Percentiles rank a stretch among this genome's conserved stretches.
Conservation (phyloP, 768 basidiomycete species). For the Amanita phalloides region DNA sequence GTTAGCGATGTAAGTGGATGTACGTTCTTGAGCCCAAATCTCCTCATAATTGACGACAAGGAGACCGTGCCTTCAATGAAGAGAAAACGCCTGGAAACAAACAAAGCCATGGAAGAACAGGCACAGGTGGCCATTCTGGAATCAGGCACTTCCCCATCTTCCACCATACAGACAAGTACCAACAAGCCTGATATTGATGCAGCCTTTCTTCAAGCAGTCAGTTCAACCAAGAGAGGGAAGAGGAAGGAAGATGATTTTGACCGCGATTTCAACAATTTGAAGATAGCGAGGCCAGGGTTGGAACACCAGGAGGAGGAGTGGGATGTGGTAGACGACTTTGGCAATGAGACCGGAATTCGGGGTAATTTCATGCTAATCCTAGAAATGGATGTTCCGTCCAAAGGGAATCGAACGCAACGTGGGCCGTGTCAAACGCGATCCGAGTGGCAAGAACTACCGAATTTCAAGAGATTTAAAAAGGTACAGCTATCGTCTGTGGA, state of each 20-base stretch:
- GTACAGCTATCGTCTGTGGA: constrained; percentile 17
- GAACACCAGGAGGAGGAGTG: constrained; percentile 38
- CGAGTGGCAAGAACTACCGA: constrained; percentile 40
- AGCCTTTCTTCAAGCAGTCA: constrained; percentile 62
- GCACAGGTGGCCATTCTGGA: background rate
- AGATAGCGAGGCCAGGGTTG: constrained; percentile 56
- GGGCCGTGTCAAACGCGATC: constrained; percentile 12
- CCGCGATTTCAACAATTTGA: constrained; percentile 69
- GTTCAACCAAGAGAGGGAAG: constrained; percentile 62
- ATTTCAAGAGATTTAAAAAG: constrained; percentile 77
- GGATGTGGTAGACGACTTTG: constrained; percentile 56
- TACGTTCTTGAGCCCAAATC: background rate
- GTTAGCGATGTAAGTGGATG: constrained; percentile 9
- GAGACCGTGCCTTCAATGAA: background rate
- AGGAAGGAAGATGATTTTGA: constrained; percentile 62
- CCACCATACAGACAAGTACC: background rate
- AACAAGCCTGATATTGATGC: constrained; percentile 54
- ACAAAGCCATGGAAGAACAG: background rate
- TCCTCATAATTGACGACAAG: background rate
- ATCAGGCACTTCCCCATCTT: background rate
- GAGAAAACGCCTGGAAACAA: background rate
- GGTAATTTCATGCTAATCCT: constrained; percentile 78
- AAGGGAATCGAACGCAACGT: constrained; percentile 14
- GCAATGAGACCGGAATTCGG: constrained; percentile 45
- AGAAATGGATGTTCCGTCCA: constrained; percentile 45